Evolutionary conservation across 1,139 yeast species (phyloP), one percentile per base, ranked within the genome.

Genomic region (Sugiyamaella castrensis): DNA sequence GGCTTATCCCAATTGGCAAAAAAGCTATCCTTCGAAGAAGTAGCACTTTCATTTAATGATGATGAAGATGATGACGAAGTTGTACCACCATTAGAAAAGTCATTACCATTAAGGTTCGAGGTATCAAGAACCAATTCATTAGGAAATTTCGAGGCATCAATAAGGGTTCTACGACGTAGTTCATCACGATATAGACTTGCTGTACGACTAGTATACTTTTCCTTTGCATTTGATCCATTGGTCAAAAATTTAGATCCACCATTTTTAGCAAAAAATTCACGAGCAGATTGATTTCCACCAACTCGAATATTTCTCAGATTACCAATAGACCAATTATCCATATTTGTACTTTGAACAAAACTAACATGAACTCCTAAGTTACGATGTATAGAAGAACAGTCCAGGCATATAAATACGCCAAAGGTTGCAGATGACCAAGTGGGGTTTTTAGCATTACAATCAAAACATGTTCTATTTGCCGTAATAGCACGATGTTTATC

Each of bases 351-450:
- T 65, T 91, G 87, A 43, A 92, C 98, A 71, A 92, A 92, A 32
- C 97, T 85, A 58, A 92, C 84, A 67, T 92, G 98, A 43, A 91
- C 98, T 47, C 98, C 98, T 65, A 92, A 73, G 50, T 95, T 94
- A 68, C 98, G 81, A 69, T 92, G 98, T 53, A 85, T 80, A n/a
- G 97, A 96, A 53, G 97, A 95, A 69, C 98, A 92, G 64, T 91
- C 96, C 51, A 91, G 79, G 69, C 98, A 92, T 58, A 92, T 76
- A 69, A 91, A 84, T 48, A 92, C 89, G 50, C 98, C 98, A 65
- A 88, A 89, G 54, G 95, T 95, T 43, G 95, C 96, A 27, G 96
- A 87, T 2, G 98, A 94, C 98, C 98, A 92, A 47, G 95, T 95
- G 28, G 98, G 98, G 68, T 91, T 91, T 59, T 88, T 92, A 34